These are phyloP conservation scores for Hypoxylon sp. DNA, from an alignment of 2,329 filamentous ascomycete genomes.

Conservation along the genomic window DNA sequence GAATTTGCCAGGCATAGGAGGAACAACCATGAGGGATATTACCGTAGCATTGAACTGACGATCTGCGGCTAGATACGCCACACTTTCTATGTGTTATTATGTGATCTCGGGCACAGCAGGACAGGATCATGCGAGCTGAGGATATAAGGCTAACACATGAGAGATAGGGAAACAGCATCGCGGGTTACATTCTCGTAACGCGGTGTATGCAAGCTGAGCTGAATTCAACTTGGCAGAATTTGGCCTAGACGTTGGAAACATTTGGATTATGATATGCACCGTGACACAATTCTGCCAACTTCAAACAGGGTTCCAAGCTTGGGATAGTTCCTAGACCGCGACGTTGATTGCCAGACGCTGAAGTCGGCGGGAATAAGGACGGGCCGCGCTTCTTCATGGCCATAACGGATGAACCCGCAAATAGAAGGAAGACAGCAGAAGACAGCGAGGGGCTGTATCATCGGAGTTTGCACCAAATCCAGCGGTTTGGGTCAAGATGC, in stretches of 20 bases:
- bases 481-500: conserved; percentile 14
- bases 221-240: conserved; percentile 14
- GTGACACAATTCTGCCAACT: conserved; percentile 8
- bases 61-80: conserved; percentile 29
- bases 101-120: conserved; percentile 23
- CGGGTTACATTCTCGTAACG: conserved; percentile 10
- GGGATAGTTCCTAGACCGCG: conserved; percentile 2
- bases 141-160: conserved; percentile 23
- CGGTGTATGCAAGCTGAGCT: conserved; percentile 15
- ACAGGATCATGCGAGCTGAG: conserved; percentile 31
- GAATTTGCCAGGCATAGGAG: conserved; percentile 21
- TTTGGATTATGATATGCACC: conserved; percentile 9
- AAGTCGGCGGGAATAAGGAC: conserved; percentile 9
- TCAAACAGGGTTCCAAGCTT: conserved; percentile 2
- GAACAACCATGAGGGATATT: conserved; percentile 25
- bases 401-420: conserved; percentile 1
- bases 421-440: neutral
- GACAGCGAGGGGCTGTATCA: conserved; percentile 11
- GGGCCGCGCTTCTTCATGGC: neutral
- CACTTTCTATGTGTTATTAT: conserved; percentile 20
- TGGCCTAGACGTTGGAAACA: conserved; percentile 7
- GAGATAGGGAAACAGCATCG: conserved; percentile 8
- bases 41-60: conserved; percentile 34
- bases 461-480: conserved; percentile 25
- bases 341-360: neutral